Conservation (phyloP, 2,329 filamentous ascomycete genomes). For the Curvularia sp. region DNA sequence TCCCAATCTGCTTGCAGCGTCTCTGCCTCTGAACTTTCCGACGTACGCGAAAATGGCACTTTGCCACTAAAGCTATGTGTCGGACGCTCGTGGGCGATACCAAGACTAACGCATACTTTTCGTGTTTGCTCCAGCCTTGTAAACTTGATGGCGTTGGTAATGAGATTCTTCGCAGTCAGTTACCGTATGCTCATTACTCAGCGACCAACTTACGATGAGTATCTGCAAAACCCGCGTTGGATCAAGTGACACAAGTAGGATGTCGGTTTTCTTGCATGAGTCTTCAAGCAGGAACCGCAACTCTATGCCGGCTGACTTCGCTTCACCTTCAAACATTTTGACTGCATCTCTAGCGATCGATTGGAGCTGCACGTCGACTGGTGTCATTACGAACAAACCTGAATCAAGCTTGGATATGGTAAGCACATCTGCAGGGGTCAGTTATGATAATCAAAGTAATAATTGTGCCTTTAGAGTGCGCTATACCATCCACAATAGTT, state of each 20-base stretch:
- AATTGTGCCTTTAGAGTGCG: not conserved
- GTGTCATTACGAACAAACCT: constrained; percentile 51
- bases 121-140: constrained; percentile 48
- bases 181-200: not conserved
- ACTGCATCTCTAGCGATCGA: constrained; percentile 44
- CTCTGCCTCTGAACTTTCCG: constrained; percentile 20
- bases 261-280: constrained; percentile 43
- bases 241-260: constrained; percentile 52
- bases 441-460: not conserved
- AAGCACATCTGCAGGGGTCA: constrained; percentile 7
- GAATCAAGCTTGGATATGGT: constrained; percentile 53
- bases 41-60: constrained; percentile 21
- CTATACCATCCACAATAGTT: constrained; percentile 52
- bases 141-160: constrained; percentile 57
- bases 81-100: constrained; percentile 42
- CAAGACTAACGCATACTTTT: constrained; percentile 48
- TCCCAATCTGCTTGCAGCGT: constrained; percentile 45
- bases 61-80: constrained; percentile 39
- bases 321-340: constrained; percentile 51
- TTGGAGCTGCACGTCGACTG: constrained; percentile 48
- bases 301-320: constrained; percentile 38
- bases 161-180: constrained; percentile 40
- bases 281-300: constrained; percentile 44
- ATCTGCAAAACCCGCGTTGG: constrained; percentile 53
- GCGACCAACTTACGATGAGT: constrained; percentile 20